phyloP scores from a whole-genome alignment of 148 eudicot genomes.

The Hydrangea macrophylla region DNA sequence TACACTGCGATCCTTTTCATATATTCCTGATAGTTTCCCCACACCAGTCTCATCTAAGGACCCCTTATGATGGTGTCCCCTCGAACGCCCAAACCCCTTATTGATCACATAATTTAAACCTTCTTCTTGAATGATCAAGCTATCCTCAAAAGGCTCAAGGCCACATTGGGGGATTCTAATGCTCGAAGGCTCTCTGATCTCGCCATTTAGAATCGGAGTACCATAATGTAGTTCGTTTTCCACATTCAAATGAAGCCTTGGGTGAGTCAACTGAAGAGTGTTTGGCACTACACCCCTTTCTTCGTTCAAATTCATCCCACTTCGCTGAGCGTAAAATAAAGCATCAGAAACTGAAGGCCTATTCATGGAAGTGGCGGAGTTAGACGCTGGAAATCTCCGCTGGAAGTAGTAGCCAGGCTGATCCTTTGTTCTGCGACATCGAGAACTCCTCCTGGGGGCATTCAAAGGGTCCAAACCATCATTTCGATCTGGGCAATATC shows the following conservation, averaged over 20 bases:
- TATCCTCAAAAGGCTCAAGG: conserved; percentile 29
- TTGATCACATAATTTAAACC: conserved; percentile 19
- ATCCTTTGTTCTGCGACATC: conserved; percentile 2
- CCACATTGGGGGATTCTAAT: conserved; percentile 18
- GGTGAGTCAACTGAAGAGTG: conserved; percentile 15
- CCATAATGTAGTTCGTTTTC: conserved; percentile 16
- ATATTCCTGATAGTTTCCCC: conserved; percentile 5
- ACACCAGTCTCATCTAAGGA: conserved; percentile 13
- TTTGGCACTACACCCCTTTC: conserved; percentile 16
- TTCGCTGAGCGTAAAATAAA: conserved; percentile 14
- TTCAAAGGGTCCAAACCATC: conserved; percentile 6
- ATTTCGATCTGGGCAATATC: conserved; percentile 9
- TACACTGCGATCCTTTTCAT: conserved; percentile 15
- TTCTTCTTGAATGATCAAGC: conserved; percentile 33
- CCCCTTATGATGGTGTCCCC: conserved; percentile 7
- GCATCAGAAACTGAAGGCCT: conserved; percentile 14
- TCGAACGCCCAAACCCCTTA: conserved; percentile 13
- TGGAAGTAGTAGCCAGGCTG: conserved; percentile 8
- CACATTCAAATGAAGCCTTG: conserved; percentile 8
- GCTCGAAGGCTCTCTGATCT: conserved; percentile 13
- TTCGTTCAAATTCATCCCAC: conserved; percentile 19
- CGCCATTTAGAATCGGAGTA: conserved; percentile 17
- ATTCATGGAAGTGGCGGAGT: conserved; percentile 10
- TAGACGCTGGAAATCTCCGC: conserved; percentile 15
- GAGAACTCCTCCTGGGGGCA: conserved; percentile 15